Evolutionary conservation across 208 protist genomes (phyloP), one percentile per base, ranked within the genome.

Genomic region (Endotrypanum monterogeii): DNA sequence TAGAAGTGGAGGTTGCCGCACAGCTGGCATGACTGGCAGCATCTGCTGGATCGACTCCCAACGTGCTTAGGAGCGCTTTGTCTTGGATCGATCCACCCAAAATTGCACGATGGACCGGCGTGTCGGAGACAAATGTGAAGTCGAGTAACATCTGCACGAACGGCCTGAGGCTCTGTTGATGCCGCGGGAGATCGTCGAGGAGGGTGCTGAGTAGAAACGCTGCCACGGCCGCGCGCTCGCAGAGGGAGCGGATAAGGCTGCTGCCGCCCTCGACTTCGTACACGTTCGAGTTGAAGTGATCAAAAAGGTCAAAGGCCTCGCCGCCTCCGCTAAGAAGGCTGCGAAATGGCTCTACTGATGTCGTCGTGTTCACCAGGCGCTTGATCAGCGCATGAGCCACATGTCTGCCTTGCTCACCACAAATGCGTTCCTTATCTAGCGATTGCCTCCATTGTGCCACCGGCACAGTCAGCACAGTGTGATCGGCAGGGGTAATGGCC

Each of bases 121-220:
- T 88, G 70, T 94, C 83, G 2, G 89, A 80, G 12, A 97, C 88
- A 70, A 90, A 94, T 28, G 92, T 74, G 30, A 80, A 83, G 20
- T 84, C 80, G n/a, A 97, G 69, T 28, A 97, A 65, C 71, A 93
- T 80, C 11, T 80, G 75, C 25, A 92, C 72, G 63, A 84, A 93
- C 18, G 87, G 89, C 51, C 60, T 37, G 12, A 97, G 68, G 44
- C 83, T 80, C 25, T 67, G 56, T 54, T 94, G 83, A 66, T 95
- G 86, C 0, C 90, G 86, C 1, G 92, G 86, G 4, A 95, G 79
- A 16, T 70, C 58, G 4, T 79, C 67, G 35, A 88, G 61, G 35
- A 89, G 74, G 54, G 83, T 70, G 44, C 89, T 82, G 11, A 97
- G 74, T 9, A 97, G 71, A 46, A 90, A 74, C 32, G 84, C 73